A percentile compares a stretch with the other conserved stretches of the same genome.
Conservation (phyloP, 352 stramenopile genomes). For the Phytophthora boehmeriae region DNA sequence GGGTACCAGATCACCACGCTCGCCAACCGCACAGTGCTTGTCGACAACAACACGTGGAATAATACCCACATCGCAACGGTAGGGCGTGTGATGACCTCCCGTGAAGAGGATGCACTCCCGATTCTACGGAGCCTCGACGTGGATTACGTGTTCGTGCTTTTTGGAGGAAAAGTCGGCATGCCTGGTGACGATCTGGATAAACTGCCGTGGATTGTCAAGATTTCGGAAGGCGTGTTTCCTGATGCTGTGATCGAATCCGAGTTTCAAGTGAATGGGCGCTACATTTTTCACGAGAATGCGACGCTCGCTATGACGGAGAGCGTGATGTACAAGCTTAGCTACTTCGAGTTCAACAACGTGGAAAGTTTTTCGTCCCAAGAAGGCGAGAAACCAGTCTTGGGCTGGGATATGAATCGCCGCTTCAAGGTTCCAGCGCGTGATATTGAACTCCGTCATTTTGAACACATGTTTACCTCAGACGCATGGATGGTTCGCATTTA, state of each 20-base stretch:
- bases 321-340: slow-evolving; percentile 94
- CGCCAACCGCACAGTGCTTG: slow-evolving; percentile 85
- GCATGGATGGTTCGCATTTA: slow-evolving; percentile 95
- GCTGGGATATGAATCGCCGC: slow-evolving; percentile 79
- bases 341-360: slow-evolving; percentile 73
- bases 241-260: slow-evolving; percentile 87
- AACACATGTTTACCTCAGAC: slow-evolving; percentile 92
- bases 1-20: slow-evolving; percentile 85
- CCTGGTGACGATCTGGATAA: slow-evolving; percentile 93
- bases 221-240: slow-evolving; percentile 86
- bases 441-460: slow-evolving; percentile 85
- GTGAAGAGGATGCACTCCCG: slow-evolving; percentile 68
- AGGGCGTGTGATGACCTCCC: slow-evolving; percentile 76
- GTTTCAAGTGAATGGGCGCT: slow-evolving; percentile 73
- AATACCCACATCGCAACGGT: slow-evolving; percentile 97
- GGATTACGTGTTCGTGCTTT: slow-evolving; percentile 83
- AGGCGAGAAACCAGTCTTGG: slow-evolving; percentile 31
- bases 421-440: slow-evolving; percentile 56
- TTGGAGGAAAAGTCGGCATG: slow-evolving; percentile 73
- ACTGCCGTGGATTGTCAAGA: slow-evolving; percentile 93
- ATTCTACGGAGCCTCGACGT: slow-evolving; percentile 81
- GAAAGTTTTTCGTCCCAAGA: slow-evolving; percentile 26
- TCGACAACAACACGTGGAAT: slow-evolving; percentile 98
- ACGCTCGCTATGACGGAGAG: slow-evolving; percentile 85
- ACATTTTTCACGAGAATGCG: slow-evolving; percentile 72